Percentiles rank a stretch among this genome's conserved stretches.
These are phyloP conservation scores for Wallacemonas sp. DNA, from an alignment of 208 protist species.

Conservation along the genomic window DNA sequence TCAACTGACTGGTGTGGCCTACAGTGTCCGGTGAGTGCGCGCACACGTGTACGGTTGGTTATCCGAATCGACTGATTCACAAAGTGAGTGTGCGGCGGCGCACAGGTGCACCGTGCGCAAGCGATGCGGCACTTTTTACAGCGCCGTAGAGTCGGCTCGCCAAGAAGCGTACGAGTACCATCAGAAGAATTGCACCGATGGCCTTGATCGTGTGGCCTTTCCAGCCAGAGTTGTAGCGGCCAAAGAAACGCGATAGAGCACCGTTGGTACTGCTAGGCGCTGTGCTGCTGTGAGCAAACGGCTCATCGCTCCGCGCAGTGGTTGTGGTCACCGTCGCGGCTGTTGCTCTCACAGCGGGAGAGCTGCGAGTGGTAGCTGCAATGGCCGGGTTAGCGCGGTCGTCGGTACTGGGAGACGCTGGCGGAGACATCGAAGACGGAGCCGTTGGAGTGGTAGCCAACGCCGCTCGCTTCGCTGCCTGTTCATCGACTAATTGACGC, in stretches of 20 bases:
- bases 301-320: neutral
- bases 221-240: slow-evolving; percentile 10
- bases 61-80: slow-evolving; percentile 5
- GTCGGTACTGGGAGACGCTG: too few species aligned
- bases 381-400: too few species aligned
- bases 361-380: too few species aligned
- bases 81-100: slow-evolving; percentile 28
- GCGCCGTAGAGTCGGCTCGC: slow-evolving; percentile 13
- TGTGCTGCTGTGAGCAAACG: neutral
- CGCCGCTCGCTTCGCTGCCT: neutral
- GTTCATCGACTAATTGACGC: neutral
- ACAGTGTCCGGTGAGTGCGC: too few species aligned
- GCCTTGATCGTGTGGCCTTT: slow-evolving; percentile 19
- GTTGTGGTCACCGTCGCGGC: neutral
- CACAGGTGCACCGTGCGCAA: slow-evolving; percentile 13
- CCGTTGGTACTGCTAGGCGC: neutral
- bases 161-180: slow-evolving; percentile 26
- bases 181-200: slow-evolving; percentile 13
- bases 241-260: neutral
- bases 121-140: slow-evolving; percentile 12
- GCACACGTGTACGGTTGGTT: too few species aligned
- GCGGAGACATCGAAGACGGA: too few species aligned
- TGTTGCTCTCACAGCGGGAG: too few species aligned
- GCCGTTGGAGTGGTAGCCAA: neutral
- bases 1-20: too few species aligned